Base-by-base conservation (phyloP, 441 rosid genomes). In the Arabidopsis hybrid region DNA sequence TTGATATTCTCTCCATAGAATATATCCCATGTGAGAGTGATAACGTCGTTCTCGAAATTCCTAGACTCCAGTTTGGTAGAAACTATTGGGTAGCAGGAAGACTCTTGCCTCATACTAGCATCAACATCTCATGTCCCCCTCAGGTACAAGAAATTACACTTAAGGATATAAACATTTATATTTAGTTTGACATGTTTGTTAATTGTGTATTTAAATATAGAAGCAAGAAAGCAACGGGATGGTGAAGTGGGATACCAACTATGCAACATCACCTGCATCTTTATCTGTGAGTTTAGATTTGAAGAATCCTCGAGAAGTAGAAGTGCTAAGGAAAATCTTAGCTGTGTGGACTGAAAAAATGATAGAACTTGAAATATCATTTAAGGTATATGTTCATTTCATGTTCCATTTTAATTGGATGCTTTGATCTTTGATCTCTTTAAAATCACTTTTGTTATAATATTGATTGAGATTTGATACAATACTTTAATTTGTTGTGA, bases 11-110 rank as follows among this genome's bases (percentile, higher is more conserved):
- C 13, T n/a, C 6, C 26, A 32, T 8, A 34, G 7, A 34, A 1
- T 57, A 4, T 7, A 57, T 34, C 11, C n/a, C 32, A 13, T 57
- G 13, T 34, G 61, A 34, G 40, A 57, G 6, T 32, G 42, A 57
- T 34, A 14, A 56, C 6, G 60, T 57, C 26, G 1, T 57, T 34
- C 12, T 57, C 7, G 26, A 4, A 57, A 14, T 8, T 57, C 61
- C 42, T 14, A 57, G 13, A 34, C 42, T 57, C 7, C 26, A 21
- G 1, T 56, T 56, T 56, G 0, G 18, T 32, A 56, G 60, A 56
- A 56, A 56, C 8, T 32, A 56, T 57, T 57, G 42, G 61, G 61
- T 57, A 34, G 42, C 61, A 34, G 40, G 42, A 57, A 8, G n/a
- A 56, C 0, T 7, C 0, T 56, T 56, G 32, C 39, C 60, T 56